phyloP scores from a whole-genome alignment of 2,329 filamentous ascomycete species.

The Sordariomycetes sp. region DNA sequence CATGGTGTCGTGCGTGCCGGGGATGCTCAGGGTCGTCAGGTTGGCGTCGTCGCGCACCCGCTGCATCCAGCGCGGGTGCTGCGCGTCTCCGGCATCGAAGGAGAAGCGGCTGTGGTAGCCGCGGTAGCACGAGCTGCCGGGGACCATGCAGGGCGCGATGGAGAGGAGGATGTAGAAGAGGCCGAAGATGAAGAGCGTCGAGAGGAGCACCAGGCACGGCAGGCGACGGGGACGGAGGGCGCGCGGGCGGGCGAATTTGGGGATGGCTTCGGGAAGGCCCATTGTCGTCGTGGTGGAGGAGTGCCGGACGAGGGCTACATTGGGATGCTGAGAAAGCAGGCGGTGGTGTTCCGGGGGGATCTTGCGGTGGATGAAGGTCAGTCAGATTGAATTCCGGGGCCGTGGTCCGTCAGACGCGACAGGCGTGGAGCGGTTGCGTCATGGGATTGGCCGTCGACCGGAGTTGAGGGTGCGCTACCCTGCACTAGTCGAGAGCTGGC shows the following conservation, averaged over 20 bases:
- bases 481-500: too few species aligned
- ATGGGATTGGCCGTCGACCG: too few species aligned
- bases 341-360: too few species aligned
- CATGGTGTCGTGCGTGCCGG: constrained; percentile 45
- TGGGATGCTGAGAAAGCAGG: too few species aligned
- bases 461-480: too few species aligned
- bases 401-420: too few species aligned
- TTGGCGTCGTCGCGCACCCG: constrained; percentile 27
- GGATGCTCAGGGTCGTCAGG: constrained; percentile 36
- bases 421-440: too few species aligned
- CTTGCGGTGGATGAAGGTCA: too few species aligned
- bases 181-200: constrained; percentile 7
- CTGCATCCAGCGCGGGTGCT: constrained; percentile 26
- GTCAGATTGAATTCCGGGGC: too few species aligned
- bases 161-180: constrained; percentile 14
- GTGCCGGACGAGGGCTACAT: background rate
- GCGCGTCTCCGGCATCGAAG: constrained; percentile 20
- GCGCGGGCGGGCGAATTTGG: background rate
- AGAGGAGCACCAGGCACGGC: constrained; percentile 1
- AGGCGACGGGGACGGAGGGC: constrained; percentile 1
- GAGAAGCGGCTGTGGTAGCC: constrained; percentile 23
- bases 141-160: constrained; percentile 13
- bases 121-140: constrained; percentile 15
- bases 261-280: constrained; percentile 3
- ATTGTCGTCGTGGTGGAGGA: background rate